Base-by-base conservation (phyloP, 2,329 filamentous ascomycete species). In the Alternaria infectoria region DNA sequence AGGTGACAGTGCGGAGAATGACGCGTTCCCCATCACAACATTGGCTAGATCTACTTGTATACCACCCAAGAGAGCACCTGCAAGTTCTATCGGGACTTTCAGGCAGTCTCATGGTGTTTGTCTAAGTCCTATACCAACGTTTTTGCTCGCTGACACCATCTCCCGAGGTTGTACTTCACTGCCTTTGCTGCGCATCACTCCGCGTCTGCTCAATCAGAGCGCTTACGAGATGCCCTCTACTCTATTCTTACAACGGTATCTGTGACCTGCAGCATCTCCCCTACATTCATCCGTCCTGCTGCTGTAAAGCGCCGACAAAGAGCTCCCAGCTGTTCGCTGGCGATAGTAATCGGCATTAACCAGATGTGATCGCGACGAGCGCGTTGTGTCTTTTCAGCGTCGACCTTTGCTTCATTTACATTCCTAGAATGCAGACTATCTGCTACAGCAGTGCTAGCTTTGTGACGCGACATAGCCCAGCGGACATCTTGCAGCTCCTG, bases 1-100 rank as follows among this genome's bases (percentile, higher is more conserved):
- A 52, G 49, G 49, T 52, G 28, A n/a, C 49, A 36, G 49, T 52
- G 49, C 28, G 28, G 28, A 23, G 13, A 36, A 52, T 52, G 28
- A 36, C 49, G 28, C 17, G 49, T 36, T 52, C 12, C 15, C 17
- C 13, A 52, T 36, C 8, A 7, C 5, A 36, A 51, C 17, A 36
- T 23, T 21, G 12, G 12, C 17, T 19, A 6, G 5, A 10, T 32
- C 5, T 36, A 9, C 28, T 23, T 1, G 12, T 8, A 23, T 5
- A 36, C 7, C 12, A 4, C 5, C 13, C 5, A 13, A 5, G 5
- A 11, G 10, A 11, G 4, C 8, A 1, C 2, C 10, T 5, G 21
- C 2, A 15, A 2, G 17, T 19, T 51, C 17, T 15, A 15, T 2
- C 6, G 13, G 1, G 8, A 3, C 8, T 23, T 13, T 0, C 5